Evolutionary conservation across 176 grass and related monocot species (phyloP).

Genomic region (Themeda triandra): DNA sequence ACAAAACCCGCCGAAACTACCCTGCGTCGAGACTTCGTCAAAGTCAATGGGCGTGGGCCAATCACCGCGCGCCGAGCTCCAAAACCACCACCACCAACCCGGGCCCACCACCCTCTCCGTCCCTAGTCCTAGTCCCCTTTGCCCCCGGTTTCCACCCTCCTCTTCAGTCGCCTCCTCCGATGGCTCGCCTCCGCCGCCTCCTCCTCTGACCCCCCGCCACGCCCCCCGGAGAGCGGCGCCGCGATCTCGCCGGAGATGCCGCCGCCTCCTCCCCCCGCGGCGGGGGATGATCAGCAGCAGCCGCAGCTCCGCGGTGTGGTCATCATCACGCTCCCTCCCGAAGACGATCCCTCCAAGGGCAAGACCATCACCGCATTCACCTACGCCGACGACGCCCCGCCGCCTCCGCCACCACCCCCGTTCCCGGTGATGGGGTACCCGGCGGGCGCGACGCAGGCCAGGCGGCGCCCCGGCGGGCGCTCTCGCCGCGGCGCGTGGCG

Average conservation of each 20-base stretch:
- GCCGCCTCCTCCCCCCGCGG: not conserved
- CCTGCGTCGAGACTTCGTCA: not conserved
- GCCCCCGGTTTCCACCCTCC: conserved; percentile 8
- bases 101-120: not conserved
- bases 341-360: conserved; percentile 93
- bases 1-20: not conserved
- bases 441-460: not conserved
- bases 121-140: not conserved
- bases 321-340: conserved; percentile 87
- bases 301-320: conserved; percentile 81
- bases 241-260: conserved; percentile 40
- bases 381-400: conserved; percentile 47
- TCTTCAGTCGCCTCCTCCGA: conserved; percentile 21
- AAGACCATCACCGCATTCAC: conserved; percentile 97
- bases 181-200: conserved; percentile 30
- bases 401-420: not conserved
- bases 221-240: conserved; percentile 2
- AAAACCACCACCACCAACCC: conserved; percentile 12
- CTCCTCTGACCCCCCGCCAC: conserved; percentile 32
- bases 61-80: conserved; percentile 10
- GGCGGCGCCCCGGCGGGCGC: conserved; percentile 27
- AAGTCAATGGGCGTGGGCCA: not conserved
- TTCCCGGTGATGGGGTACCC: not conserved
- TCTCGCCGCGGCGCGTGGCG: conserved; percentile 37
- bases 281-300: not conserved